Conservation (phyloP, 2,329 filamentous ascomycete genomes). For the Verticillium zaregamsianum region DNA sequence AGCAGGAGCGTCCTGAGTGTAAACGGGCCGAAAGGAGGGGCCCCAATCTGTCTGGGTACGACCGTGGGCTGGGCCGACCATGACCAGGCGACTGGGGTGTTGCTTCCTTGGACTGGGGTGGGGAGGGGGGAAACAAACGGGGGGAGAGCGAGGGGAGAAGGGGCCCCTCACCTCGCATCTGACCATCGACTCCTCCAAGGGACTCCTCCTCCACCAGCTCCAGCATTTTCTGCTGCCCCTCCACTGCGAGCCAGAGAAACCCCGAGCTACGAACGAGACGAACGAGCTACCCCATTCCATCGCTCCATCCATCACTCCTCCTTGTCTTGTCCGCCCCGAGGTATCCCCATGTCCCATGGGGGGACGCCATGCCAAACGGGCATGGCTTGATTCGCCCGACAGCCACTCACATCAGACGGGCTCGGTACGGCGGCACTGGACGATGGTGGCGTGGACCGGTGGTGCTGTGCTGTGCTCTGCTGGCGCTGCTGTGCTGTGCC, state of each 20-base stretch:
- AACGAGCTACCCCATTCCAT: background rate
- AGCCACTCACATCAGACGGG: background rate
- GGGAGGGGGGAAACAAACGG: background rate
- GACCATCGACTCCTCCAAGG: background rate
- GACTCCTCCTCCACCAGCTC: background rate
- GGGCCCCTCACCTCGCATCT: background rate
- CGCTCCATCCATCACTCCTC: background rate
- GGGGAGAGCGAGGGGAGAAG: background rate
- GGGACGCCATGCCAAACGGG: background rate
- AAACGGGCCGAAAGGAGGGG: slow-evolving; percentile 3
- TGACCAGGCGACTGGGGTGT: background rate
- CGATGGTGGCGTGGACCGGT: background rate
- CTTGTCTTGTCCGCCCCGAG: background rate
- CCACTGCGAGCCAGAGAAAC: background rate
- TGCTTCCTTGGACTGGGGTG: background rate
- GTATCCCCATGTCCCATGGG: background rate
- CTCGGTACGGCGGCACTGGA: background rate
- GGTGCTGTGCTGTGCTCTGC: background rate
- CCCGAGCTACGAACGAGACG: background rate
- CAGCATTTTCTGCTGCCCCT: background rate
- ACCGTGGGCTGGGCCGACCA: background rate
- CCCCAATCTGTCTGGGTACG: slow-evolving; percentile 3
- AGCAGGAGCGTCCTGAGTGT: background rate
- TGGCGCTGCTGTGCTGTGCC: background rate
- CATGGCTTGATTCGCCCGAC: background rate